Percentiles rank a stretch among this genome's conserved stretches.
These are phyloP conservation scores for Pseudocercospora musae DNA, from an alignment of 2,329 filamentous ascomycete species.

Conservation along the genomic window DNA sequence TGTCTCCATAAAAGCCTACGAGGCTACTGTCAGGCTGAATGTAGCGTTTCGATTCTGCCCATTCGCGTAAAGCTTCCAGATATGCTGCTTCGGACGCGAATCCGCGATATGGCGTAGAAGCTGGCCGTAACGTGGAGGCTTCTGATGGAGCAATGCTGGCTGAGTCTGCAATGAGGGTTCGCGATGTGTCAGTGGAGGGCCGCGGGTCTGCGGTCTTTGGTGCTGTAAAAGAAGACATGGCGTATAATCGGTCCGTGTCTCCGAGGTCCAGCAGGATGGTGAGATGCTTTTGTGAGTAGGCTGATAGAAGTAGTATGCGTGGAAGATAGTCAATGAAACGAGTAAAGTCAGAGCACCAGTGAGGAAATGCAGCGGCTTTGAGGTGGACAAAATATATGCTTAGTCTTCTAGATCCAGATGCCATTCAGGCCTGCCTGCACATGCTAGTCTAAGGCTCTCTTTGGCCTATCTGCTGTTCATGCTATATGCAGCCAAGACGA, in stretches of 20 bases:
- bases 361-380: not conserved
- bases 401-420: not conserved
- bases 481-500: not conserved
- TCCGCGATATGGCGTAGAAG: slow-evolving; percentile 26
- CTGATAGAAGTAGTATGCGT: not conserved
- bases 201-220: not conserved
- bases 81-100: slow-evolving; percentile 32
- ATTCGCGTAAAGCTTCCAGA: slow-evolving; percentile 29
- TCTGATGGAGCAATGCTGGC: not conserved
- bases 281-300: not conserved
- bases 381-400: not conserved
- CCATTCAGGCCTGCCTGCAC: not conserved
- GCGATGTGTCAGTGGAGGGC: not conserved
- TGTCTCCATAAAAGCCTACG: slow-evolving; percentile 31
- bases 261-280: not conserved
- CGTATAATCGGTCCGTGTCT: not conserved
- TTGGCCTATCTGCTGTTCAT: not conserved
- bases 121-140: not conserved
- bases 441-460: not conserved
- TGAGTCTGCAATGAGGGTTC: not conserved
- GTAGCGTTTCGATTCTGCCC: slow-evolving; percentile 33
- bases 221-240: not conserved
- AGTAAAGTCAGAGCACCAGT: not conserved
- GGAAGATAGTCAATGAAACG: not conserved
- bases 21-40: slow-evolving; percentile 24